A percentile compares a stretch with the other conserved stretches of the same genome.
These are phyloP conservation scores for Pythium dissotocum DNA, from an alignment of 352 stramenopile genomes.

Conservation along the genomic window DNA sequence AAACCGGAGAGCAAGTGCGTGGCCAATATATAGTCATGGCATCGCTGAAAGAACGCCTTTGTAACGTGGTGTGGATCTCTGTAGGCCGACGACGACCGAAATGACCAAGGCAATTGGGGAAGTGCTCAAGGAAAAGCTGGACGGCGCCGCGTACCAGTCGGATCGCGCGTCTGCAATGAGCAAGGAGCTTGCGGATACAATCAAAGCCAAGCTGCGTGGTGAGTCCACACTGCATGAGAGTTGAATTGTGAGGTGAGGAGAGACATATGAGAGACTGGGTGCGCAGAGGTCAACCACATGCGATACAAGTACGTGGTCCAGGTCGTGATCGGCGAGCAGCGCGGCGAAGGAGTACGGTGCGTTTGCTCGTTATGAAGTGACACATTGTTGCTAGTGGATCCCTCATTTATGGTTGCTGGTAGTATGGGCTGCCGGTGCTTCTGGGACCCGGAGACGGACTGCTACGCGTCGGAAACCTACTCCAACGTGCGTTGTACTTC, in stretches of 20 bases:
- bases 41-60: too few relatives aligned
- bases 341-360: constrained; percentile 81
- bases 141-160: constrained; percentile 64
- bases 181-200: constrained; percentile 85
- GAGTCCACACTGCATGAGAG: not conserved
- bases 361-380: not conserved
- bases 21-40: not conserved
- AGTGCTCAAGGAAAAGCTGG: constrained; percentile 68
- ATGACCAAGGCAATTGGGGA: constrained; percentile 79
- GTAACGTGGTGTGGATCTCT: too few relatives aligned
- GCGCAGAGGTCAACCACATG: constrained; percentile 56
- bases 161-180: constrained; percentile 74
- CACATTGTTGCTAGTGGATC: too few relatives aligned
- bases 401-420: not conserved
- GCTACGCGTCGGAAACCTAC: constrained; percentile 88
- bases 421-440: constrained; percentile 91
- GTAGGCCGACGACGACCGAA: constrained; percentile 69
- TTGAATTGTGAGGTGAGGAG: not conserved
- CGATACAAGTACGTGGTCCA: constrained; percentile 92
- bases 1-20: constrained; percentile 56
- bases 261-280: not conserved
- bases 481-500: constrained; percentile 61
- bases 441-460: constrained; percentile 89
- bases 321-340: constrained; percentile 89
- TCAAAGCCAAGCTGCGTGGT: constrained; percentile 88